Percentiles rank a stretch among this genome's conserved stretches.
These are phyloP conservation scores for Talaromyces wortmannii DNA, from an alignment of 495 filamentous ascomycete genomes.

Conservation along the genomic window DNA sequence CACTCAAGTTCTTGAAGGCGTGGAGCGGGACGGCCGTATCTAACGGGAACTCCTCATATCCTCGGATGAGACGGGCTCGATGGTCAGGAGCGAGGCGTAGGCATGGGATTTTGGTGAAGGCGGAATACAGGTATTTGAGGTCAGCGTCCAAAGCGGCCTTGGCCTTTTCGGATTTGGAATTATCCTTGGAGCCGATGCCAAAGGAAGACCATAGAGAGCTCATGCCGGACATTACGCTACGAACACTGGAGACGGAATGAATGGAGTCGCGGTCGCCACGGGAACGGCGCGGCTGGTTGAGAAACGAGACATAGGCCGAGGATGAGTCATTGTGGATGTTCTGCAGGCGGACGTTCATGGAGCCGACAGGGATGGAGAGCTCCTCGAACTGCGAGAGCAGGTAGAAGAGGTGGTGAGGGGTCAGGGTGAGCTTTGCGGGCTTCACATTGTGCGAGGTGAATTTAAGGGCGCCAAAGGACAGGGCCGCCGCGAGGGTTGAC, in stretches of 20 bases:
- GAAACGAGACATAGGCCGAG: slow-evolving; percentile 91
- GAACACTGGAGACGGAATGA: slow-evolving; percentile 90
- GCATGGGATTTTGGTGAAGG: slow-evolving; percentile 97
- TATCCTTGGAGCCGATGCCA: slow-evolving; percentile 67
- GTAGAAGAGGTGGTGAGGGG: slow-evolving; percentile 97
- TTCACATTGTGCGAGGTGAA: slow-evolving; percentile 81
- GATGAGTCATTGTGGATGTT: slow-evolving; percentile 85
- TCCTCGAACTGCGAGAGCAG: slow-evolving; percentile 92
- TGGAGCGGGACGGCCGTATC: slow-evolving; percentile 94
- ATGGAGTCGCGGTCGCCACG: slow-evolving; percentile 83
- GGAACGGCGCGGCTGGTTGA: slow-evolving; percentile 67
- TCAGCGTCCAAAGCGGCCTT: slow-evolving; percentile 79
- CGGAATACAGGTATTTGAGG: slow-evolving; percentile 91
- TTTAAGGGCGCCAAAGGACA: slow-evolving; percentile 76
- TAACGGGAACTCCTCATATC: slow-evolving; percentile 97
- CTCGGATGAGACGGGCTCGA: slow-evolving; percentile 77
- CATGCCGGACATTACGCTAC: slow-evolving; percentile 96
- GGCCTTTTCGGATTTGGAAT: slow-evolving; percentile 76
- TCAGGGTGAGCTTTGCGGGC: slow-evolving; percentile 85
- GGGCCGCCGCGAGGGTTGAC: slow-evolving; percentile 67
- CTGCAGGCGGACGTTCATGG: slow-evolving; percentile 92
- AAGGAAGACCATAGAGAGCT: slow-evolving; percentile 86
- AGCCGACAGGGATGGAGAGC: slow-evolving; percentile 78
- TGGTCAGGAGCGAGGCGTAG: slow-evolving; percentile 83
- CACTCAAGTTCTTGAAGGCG: slow-evolving; percentile 92